Evolutionary conservation across 164 flowering plant species (phyloP), one percentile per base, ranked within the genome.

Genomic region (Houttuynia cordata): DNA sequence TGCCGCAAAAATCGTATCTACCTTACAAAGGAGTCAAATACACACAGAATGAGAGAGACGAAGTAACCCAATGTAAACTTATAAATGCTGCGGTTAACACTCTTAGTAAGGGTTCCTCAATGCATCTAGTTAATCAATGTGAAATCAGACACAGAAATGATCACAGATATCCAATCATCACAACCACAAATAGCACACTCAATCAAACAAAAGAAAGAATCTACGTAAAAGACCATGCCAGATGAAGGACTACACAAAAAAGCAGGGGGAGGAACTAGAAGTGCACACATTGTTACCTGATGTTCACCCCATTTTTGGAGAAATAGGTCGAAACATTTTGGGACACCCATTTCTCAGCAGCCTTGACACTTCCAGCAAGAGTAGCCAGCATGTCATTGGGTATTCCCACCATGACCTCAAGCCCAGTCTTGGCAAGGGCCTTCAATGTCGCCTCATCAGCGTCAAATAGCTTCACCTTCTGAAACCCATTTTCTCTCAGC

Each of bases 401-500:
- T 25, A 93, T 93, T 2, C 97, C 98, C 34, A 93, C 96, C 97
- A 93, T 93, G 40, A 93, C 96, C 68, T 93, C 88, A 68, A 93
- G 76, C 66, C 74, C 74, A 52, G 85, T 53, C 62, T 64, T 71
- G 0, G 79, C 76, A 22, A 93, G 77, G 59, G 96, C 85, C 24
- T 64, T 78, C 58, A 93, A 21, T 8, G 68, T 62, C n/a, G 42
- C 75, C 37, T 77, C 76, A 68, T 90, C 87, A 4, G 98, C 96
- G 69, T 93, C 98, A 60, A 93, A 93, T 25, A 93, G 88, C 87
- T 93, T 93, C 59, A 85, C 96, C 62, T 81, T 90, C 62, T 76
- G 82, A 42, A 93, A 53, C 61, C 92, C 90, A 70, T 92, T 92
- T 0, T 83, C 88, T 54, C 61, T 80, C 37, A 92, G 74, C 75